These are phyloP conservation scores for Trichoderma arundinaceum DNA, from an alignment of 2,329 filamentous ascomycete species.

Conservation along the genomic window DNA sequence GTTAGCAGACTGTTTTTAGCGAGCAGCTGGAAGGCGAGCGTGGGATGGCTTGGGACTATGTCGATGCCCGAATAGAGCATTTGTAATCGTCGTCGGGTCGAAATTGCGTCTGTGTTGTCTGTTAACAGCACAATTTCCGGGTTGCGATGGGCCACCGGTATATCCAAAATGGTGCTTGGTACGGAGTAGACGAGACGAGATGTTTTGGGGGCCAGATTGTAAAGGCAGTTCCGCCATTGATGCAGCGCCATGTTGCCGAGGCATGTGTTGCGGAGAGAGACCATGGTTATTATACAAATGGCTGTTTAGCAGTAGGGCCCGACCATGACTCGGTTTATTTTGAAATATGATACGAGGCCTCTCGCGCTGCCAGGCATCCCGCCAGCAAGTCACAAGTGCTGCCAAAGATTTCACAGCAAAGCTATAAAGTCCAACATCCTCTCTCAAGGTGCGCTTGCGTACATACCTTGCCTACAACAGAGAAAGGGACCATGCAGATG, in stretches of 20 bases:
- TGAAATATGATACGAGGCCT: not conserved
- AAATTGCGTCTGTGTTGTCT: not conserved
- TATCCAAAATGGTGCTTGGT: slow-evolving; percentile 1
- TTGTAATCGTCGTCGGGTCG: not conserved
- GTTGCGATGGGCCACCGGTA: not conserved
- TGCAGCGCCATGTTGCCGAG: not conserved
- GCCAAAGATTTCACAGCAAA: not conserved
- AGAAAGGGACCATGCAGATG: not conserved
- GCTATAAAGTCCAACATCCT: not conserved
- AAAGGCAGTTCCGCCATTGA: slow-evolving; percentile 13
- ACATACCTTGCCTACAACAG: not conserved
- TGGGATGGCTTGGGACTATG: not conserved
- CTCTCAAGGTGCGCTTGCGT: not conserved
- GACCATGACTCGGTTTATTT: not conserved
- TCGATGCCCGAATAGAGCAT: slow-evolving; percentile 3
- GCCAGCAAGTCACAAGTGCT: not conserved
- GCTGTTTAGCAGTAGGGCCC: not conserved
- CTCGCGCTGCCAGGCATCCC: slow-evolving; percentile 1
- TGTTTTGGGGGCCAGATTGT: not conserved
- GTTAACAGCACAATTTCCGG: slow-evolving; percentile 2
- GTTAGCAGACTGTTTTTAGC: not conserved
- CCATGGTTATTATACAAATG: not conserved
- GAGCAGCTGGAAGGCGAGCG: not conserved
- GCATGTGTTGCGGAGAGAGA: not conserved
- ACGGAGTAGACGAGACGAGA: not conserved